A percentile compares a stretch with the other conserved stretches of the same genome.
These are phyloP conservation scores for Solanum habrochaites DNA, from an alignment of 257 asterid genomes.

Conservation along the genomic window DNA sequence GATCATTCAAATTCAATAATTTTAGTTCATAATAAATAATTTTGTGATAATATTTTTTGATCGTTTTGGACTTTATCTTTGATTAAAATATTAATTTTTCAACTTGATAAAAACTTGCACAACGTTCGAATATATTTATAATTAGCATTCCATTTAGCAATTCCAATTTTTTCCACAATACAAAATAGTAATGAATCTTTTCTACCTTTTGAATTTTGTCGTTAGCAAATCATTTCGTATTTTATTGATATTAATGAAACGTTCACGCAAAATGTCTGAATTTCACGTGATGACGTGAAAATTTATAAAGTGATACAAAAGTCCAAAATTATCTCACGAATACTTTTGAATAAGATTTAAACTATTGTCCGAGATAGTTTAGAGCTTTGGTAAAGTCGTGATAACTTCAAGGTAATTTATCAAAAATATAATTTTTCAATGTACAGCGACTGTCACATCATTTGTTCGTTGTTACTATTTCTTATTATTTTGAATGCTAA, in stretches of 20 bases:
- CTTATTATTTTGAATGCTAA: not conserved
- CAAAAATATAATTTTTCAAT: not conserved
- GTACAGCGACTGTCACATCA: not conserved
- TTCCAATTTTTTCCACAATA: not conserved
- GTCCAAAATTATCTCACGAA: not conserved
- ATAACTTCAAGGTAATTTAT: not conserved
- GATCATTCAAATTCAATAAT: not conserved
- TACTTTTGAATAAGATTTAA: not conserved
- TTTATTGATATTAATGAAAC: not conserved
- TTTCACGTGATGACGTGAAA: not conserved
- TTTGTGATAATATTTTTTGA: not conserved
- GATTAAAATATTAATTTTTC: not conserved
- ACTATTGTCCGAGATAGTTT: not conserved
- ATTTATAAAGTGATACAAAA: not conserved
- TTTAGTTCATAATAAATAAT: not conserved
- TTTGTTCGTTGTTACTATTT: not conserved
- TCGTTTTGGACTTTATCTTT: not conserved
- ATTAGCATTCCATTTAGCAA: not conserved
- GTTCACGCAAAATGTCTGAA: not conserved
- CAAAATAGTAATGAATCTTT: not conserved
- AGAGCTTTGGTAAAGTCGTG: not conserved
- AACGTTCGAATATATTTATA: not conserved
- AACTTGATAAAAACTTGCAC: not conserved
- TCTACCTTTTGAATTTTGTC: not conserved
- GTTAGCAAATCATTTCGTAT: not conserved